Base-by-base conservation (phyloP, 192 early-diverging fungal genomes). In the Chytriomyces sp. region DNA sequence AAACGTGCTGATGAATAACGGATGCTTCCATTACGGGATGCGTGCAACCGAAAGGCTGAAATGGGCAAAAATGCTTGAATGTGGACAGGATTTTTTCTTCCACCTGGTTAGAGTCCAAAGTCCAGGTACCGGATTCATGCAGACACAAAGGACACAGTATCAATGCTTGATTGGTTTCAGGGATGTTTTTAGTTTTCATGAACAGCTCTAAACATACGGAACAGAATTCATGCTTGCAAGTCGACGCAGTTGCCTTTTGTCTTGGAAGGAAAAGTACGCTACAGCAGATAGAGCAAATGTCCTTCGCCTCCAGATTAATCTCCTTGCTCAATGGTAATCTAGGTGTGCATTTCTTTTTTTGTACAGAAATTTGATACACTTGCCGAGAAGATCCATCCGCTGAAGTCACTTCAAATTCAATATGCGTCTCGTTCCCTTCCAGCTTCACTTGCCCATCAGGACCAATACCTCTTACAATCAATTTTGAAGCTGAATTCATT, bases 221-320 rank as follows among this genome's bases (percentile, higher is more conserved):
- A 58, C 81, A 82, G 56, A 75, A 80, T 22, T 14, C 19, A 61
- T 82, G 81, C 8, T 55, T 4, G 63, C 81, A 82, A 10, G 8
- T 55, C 25, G 36, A 40, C 6, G 22, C 26, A n/a, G 22, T 25
- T 52, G 31, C n/a, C 39, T 61, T 58, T 33, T 30, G 3, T 39
- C 59, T 4, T 30, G 61, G 68, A 36, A 34, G 70, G 58, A 25
- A n/a, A 17, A 25, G 28, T 32, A 3, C 34, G 17, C n/a, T 10
- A 40, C 22, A 33, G 70, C 59, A 52, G 17, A 38, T 39, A n/a
- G 53, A 67, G 64, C 66, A 72, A 39, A 32, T 59, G 36, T 75
- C 54, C 28, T 26, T 22, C 6, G 10, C 59, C 25, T 52, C 41
- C 14, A 22, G 10, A 17, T 58, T 58, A 28, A 14, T 14, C 12